phyloP scores from a whole-genome alignment of 2,329 filamentous ascomycete genomes.

The Davidsoniella eucalypti region DNA sequence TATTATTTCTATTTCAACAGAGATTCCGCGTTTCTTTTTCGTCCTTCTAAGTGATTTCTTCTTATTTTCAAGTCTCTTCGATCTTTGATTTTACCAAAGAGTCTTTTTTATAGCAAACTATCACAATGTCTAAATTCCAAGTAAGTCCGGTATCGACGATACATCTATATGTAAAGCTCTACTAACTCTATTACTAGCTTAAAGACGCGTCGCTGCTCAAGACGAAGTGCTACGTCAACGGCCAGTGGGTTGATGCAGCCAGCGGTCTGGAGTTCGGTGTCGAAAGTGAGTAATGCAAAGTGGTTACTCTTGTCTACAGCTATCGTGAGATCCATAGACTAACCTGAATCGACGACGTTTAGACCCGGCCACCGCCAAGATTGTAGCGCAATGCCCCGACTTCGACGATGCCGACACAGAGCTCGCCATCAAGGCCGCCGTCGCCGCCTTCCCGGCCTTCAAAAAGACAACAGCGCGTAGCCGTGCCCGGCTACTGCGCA shows the following conservation, averaged over 20 bases:
- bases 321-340: neutral
- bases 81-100: neutral
- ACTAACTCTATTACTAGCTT: constrained; percentile 24
- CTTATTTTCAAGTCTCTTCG: neutral
- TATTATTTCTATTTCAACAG: too few species aligned
- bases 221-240: constrained; percentile 55
- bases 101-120: neutral
- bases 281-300: constrained; percentile 27
- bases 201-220: constrained; percentile 52
- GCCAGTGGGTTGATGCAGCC: constrained; percentile 56
- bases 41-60: neutral
- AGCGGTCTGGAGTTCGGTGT: constrained; percentile 62
- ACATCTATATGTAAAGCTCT: neutral
- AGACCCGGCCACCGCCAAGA: constrained; percentile 56
- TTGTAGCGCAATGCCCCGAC: constrained; percentile 57
- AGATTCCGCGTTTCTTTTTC: neutral
- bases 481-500: constrained; percentile 41
- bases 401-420: constrained; percentile 53
- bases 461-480: constrained; percentile 42
- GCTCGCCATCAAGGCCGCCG: constrained; percentile 52
- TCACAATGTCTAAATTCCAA: constrained; percentile 4
- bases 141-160: neutral
- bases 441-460: constrained; percentile 45
- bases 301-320: neutral
- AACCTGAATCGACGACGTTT: neutral